Base-by-base conservation (phyloP, 305 asterid genomes). In the Solanum hybrid region DNA sequence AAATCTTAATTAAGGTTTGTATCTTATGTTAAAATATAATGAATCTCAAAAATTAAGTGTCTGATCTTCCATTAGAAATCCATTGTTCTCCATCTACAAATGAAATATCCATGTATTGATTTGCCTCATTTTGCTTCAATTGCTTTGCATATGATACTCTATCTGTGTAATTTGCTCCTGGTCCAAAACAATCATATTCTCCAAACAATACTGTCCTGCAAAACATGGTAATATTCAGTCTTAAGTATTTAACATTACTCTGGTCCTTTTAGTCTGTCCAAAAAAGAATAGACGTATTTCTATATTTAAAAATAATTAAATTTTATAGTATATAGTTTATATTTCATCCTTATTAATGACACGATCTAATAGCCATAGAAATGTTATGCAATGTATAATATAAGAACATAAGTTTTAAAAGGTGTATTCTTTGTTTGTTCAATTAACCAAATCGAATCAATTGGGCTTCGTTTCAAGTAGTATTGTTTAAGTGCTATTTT, bases 131-230 rank as follows among this genome's bases (percentile, higher is more conserved):
- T 88, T 80, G 90, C 89, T 89, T 92, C 90, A 97, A 40, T 79
- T 95, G 97, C 91, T 90, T 94, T 66, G 89, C 95, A 51, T 95
- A 97, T 7, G 92, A 42, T 14, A 92, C 98, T 38, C 99, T 91
- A 45, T 51, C 10, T 26, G 92, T 91, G 32, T 88, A 12, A 90
- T 92, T 92, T 1, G 98, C 95, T 40, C 99, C 98, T 0, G 93
- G 88, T 60, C 99, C 99, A 24, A 27, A 78, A 92, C 97, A 92
- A 15, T 90, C 96, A 82, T 90, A 94, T 86, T 97, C 99, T 9
- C 98, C 99, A 56, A 94, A 96, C 19, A 86, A 85, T 42, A 97
- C 94, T 76, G 98, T 97, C 91, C 99, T 97, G 89, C 29, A 85
- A 88, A 81, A 77, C 31, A 87, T 77, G 13, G 66, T 15, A 6